Evolutionary conservation across 805 yeast species (phyloP), one percentile per base, ranked within the genome.

Genomic region (Candida suzukii): DNA sequence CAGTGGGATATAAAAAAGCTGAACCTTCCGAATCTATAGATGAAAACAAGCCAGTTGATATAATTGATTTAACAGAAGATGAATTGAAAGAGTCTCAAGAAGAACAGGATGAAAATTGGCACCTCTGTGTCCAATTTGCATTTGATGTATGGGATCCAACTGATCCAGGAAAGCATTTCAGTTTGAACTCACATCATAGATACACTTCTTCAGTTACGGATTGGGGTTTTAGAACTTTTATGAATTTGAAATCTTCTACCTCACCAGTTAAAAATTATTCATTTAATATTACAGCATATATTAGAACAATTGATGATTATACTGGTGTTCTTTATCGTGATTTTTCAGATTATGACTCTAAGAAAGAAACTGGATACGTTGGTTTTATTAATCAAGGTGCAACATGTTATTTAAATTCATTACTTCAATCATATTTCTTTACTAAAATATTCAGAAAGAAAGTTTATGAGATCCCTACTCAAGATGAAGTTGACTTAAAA

Each of bases 351-450:
- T 86, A 86, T 62, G 88, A 93, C 61, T 88, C 97, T 2, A 88
- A 88, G 58, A 76, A 80, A 52, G 78, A 68, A 40, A 87, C 98
- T 0, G 97, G 98, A 0, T 88, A 72, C 57, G 95, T 88, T 9
- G 99, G 99, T 1, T 75, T 93, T 46, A 82, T 78, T 49, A 93
- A 93, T 56, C 99, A 93, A 66, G 99, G 99, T 47, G 99, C 99
- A 2, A 93, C 99, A 0, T 93, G 99, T 61, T 93, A 93, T 63
- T 74, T 93, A 57, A 93, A 93, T 60, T 91, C 98, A 0, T 70
- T 93, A 44, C 63, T 93, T 41, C 99, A 93, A 61, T 85, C 96
- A 11, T 84, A 93, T 51, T 93, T 72, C 59, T 87, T 87, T 56
- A 93, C 99, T 0, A 79, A 78, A 47, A 67, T 69, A 25, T 93